phyloP scores from a whole-genome alignment of 192 early-diverging fungal genomes.

The Coemansia sp. region DNA sequence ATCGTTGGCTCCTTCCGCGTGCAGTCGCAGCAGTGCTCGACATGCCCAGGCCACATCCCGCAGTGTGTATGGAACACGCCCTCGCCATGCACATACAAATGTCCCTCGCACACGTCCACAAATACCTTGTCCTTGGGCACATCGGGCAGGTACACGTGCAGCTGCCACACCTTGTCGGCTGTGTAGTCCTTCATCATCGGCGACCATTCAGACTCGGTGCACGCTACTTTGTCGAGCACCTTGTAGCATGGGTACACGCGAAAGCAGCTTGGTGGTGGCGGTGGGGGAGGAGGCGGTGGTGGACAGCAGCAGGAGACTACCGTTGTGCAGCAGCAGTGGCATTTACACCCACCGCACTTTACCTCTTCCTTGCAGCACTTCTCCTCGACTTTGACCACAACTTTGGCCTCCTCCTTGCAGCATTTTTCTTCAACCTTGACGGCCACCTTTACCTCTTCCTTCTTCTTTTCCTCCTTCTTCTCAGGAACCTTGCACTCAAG shows the following conservation, averaged over 20 bases:
- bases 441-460: constrained; percentile 9
- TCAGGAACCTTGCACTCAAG: constrained; percentile 43
- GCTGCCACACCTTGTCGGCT: constrained; percentile 53
- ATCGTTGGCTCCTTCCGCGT: constrained; percentile 43
- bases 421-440: constrained; percentile 11
- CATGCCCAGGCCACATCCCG: constrained; percentile 51
- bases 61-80: constrained; percentile 52
- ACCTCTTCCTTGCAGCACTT: constrained; percentile 18
- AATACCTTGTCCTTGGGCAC: constrained; percentile 52
- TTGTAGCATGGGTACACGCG: constrained; percentile 53
- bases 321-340: constrained; percentile 13
- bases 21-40: constrained; percentile 52
- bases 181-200: constrained; percentile 50
- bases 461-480: constrained; percentile 16
- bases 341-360: constrained; percentile 9
- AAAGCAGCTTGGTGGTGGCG: constrained; percentile 20
- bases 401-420: constrained; percentile 8
- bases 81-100: constrained; percentile 44
- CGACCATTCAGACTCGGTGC: constrained; percentile 38
- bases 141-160: constrained; percentile 46
- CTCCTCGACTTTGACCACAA: constrained; percentile 18
- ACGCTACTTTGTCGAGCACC: constrained; percentile 35
- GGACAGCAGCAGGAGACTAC: constrained; percentile 14
- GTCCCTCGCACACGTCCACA: constrained; percentile 35
- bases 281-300: constrained; percentile 30